phyloP scores from a whole-genome alignment of 2,329 filamentous ascomycete genomes.

The Chaetomiaceae sp. region DNA sequence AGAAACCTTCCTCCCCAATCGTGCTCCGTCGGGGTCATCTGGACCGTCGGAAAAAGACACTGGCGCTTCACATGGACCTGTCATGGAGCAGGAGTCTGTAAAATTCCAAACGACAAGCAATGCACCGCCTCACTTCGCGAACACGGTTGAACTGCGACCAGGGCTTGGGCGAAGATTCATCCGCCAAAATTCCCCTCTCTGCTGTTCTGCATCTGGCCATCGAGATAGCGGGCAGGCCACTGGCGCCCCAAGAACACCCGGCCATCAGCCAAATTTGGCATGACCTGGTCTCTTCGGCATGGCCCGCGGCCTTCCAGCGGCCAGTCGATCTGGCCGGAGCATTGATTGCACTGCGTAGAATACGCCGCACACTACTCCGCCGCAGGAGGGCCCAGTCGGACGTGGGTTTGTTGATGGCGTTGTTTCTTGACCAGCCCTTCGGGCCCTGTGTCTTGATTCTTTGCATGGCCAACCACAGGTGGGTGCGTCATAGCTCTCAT shows the following conservation, averaged over 20 bases:
- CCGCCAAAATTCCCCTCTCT: neutral
- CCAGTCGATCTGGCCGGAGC: constrained; percentile 11
- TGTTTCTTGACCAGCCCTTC: constrained; percentile 14
- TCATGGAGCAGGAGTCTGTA: constrained; percentile 17
- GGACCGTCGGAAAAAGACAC: constrained; percentile 5
- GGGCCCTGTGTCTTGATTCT: constrained; percentile 18
- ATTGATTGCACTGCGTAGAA: neutral
- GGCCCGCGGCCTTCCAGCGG: constrained; percentile 13
- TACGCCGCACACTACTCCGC: constrained; percentile 8
- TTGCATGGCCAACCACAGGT: constrained; percentile 6
- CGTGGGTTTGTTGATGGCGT: constrained; percentile 15
- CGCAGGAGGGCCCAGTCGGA: constrained; percentile 6
- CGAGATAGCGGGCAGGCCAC: neutral
- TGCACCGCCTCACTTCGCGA: constrained; percentile 22
- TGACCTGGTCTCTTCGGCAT: constrained; percentile 4
- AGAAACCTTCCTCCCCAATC: constrained; percentile 18
- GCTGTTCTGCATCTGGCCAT: neutral
- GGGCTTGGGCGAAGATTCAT: neutral
- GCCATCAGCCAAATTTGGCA: constrained; percentile 2
- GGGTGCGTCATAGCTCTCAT: constrained; percentile 13
- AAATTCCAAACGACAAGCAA: constrained; percentile 14
- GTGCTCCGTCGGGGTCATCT: constrained; percentile 11
- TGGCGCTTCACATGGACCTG: constrained; percentile 27
- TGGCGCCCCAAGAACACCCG: neutral
- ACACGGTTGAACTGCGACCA: neutral